Evolutionary conservation across 352 stramenopile genomes (phyloP).

Genomic region (Phytopythium kandeliae): DNA sequence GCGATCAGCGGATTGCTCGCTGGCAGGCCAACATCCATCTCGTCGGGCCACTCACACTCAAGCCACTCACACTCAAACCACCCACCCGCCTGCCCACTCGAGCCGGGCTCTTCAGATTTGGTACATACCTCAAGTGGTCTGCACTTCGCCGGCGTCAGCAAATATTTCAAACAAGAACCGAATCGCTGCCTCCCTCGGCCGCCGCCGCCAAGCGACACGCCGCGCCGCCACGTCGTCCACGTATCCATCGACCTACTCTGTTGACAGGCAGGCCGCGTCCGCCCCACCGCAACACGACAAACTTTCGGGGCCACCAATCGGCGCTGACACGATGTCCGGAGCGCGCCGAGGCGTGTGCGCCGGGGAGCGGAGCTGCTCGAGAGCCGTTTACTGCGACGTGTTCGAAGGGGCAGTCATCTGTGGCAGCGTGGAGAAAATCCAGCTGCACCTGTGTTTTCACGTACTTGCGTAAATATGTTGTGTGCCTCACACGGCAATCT

Average conservation of each 20-base stretch:
- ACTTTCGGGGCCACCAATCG: not conserved
- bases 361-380: not conserved
- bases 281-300: not conserved
- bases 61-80: too few relatives aligned
- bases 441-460: not conserved
- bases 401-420: not conserved
- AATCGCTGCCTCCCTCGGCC: too few relatives aligned
- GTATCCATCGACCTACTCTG: not conserved
- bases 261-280: not conserved
- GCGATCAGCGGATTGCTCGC: too few relatives aligned
- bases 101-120: too few relatives aligned
- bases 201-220: too few relatives aligned
- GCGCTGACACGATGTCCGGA: not conserved
- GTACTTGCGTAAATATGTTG: not conserved
- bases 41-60: too few relatives aligned
- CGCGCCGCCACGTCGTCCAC: conserved; percentile 2
- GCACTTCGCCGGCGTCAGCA: not conserved
- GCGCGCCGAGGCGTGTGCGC: not conserved
- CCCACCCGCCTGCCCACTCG: too few relatives aligned
- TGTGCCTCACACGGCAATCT: too few relatives aligned
- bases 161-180: not conserved
- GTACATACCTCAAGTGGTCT: too few relatives aligned
- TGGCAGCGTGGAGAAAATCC: not conserved
- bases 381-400: not conserved
- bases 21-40: too few relatives aligned